Evolutionary conservation across 257 asterid species (phyloP).

Genomic region (Solanum clarkiae): DNA sequence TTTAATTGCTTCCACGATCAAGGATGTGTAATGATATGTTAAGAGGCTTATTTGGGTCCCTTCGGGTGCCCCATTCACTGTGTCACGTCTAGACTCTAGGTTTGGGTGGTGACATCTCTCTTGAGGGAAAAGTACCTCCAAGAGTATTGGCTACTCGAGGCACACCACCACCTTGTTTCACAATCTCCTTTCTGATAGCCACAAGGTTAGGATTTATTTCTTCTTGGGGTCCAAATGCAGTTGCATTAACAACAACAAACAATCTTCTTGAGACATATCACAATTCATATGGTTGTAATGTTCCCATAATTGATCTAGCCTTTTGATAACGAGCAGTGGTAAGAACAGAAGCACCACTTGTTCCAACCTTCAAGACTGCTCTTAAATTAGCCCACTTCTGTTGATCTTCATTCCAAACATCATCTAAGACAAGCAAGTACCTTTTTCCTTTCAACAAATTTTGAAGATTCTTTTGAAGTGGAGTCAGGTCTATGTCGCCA

Average conservation of each 20-base stretch:
- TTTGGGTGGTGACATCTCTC: too few relatives aligned
- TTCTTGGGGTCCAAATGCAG: constrained; percentile 2
- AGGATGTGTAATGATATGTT: too few relatives aligned
- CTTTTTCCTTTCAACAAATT: neutral
- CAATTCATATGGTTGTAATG: neutral
- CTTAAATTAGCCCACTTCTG: neutral
- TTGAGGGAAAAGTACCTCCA: too few relatives aligned
- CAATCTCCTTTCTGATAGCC: too few relatives aligned
- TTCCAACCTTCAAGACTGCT: neutral
- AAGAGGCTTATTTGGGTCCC: too few relatives aligned
- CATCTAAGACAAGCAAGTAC: neutral
- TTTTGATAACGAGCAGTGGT: neutral
- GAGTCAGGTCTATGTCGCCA: neutral
- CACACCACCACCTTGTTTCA: too few relatives aligned
- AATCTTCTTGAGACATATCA: neutral
- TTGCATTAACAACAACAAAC: constrained; percentile 13
- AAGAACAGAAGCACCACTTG: neutral
- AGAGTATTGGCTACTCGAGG: too few relatives aligned
- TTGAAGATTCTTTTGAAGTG: neutral
- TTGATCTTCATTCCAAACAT: neutral
- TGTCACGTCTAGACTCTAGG: too few relatives aligned
- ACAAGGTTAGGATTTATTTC: too few relatives aligned
- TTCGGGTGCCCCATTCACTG: too few relatives aligned
- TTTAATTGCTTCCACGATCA: too few relatives aligned
- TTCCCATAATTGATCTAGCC: neutral